These are phyloP conservation scores for Oryza punctata DNA, from an alignment of 176 grass and related monocot genomes.

Conservation along the genomic window DNA sequence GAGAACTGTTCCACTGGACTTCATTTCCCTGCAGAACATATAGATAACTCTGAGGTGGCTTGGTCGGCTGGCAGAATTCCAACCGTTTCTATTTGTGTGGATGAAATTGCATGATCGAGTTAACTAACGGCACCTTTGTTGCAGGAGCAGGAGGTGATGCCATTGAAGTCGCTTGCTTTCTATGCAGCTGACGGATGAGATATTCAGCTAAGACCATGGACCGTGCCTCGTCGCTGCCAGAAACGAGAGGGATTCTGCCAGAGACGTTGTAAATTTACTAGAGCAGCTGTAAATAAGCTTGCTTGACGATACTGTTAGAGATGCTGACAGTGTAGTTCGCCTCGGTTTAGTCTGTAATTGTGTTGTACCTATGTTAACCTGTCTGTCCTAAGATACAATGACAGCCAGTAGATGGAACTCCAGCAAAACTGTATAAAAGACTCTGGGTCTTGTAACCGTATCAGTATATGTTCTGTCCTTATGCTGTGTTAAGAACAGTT, in stretches of 20 bases:
- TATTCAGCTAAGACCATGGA: background rate
- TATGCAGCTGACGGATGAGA: slow-evolving; percentile 62
- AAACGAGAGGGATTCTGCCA: background rate
- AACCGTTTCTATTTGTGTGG: background rate
- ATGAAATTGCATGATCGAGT: background rate
- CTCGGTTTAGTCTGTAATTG: background rate
- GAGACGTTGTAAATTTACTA: slow-evolving; percentile 50
- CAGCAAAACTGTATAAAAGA: slow-evolving; percentile 8
- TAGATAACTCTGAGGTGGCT: slow-evolving; percentile 66
- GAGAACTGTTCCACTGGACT: slow-evolving; percentile 91
- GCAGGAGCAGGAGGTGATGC: slow-evolving; percentile 71
- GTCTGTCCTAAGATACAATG: background rate
- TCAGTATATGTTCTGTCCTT: background rate
- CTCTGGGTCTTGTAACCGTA: background rate
- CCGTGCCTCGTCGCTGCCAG: background rate
- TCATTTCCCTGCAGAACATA: slow-evolving; percentile 56
- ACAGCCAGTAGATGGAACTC: background rate
- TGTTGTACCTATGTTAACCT: slow-evolving; percentile 8
- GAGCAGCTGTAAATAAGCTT: slow-evolving; percentile 67
- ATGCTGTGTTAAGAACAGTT: background rate
- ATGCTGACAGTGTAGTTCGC: slow-evolving; percentile 27
- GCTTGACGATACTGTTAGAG: slow-evolving; percentile 35
- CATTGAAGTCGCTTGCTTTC: slow-evolving; percentile 68
- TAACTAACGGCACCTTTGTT: slow-evolving; percentile 12
- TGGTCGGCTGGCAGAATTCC: background rate